Evolutionary conservation across 805 yeast genomes (phyloP).

Genomic region (Pichia eremophila): DNA sequence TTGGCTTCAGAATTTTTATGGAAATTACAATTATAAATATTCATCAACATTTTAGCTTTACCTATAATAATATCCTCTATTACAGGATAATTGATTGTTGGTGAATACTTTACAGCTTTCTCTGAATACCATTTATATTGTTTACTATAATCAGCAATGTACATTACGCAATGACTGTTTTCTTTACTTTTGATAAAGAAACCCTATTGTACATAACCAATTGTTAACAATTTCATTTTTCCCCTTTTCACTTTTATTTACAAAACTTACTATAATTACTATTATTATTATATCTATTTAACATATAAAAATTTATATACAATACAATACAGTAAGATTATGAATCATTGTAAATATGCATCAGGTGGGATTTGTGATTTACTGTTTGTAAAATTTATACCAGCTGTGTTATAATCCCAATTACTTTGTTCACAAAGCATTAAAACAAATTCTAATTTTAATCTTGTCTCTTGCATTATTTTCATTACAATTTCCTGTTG

Average conservation of each 20-base stretch:
- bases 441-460: conserved; percentile 69
- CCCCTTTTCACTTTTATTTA: not conserved
- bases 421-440: conserved; percentile 83
- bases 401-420: conserved; percentile 69
- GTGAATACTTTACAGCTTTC: conserved; percentile 1
- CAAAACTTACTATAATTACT: no score
- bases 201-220: no score
- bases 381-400: conserved; percentile 61
- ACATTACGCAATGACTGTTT: not conserved
- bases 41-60: not conserved
- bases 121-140: conserved; percentile 6
- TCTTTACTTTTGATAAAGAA: no score
- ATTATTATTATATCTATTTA: no score
- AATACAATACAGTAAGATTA: not conserved
- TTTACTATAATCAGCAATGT: not conserved
- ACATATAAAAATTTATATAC: no score
- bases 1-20: not conserved
- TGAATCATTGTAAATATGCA: conserved; percentile 30
- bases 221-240: not conserved
- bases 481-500: conserved; percentile 61
- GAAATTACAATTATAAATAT: not conserved
- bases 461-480: conserved; percentile 60
- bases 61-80: not conserved
- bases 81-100: not conserved
- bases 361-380: conserved; percentile 43